Evolutionary conservation across 345 rosid genomes (phyloP).

Genomic region (Excoecaria agallocha): DNA sequence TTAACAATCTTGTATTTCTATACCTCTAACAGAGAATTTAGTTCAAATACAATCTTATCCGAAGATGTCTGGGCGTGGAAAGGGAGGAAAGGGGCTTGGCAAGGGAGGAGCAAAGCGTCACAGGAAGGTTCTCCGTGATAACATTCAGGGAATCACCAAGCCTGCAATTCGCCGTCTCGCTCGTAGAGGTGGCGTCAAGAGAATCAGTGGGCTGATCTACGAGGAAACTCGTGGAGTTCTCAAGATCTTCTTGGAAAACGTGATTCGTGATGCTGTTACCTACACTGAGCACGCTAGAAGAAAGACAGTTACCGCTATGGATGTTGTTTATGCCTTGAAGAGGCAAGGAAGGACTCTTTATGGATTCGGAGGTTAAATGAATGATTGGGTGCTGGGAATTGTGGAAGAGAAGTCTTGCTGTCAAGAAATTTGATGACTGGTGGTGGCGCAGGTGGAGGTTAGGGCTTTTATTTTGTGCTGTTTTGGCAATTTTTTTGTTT

Average conservation of each 20-base stretch:
- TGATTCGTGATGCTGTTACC: conserved; percentile 41
- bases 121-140: conserved; percentile 40
- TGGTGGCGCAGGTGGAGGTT: not conserved
- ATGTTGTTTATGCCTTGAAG: conserved; percentile 43
- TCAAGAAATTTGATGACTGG: conserved; percentile 22
- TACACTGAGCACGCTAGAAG: conserved; percentile 45
- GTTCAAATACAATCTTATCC: no score
- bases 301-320: conserved; percentile 49
- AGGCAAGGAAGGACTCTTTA: conserved; percentile 43
- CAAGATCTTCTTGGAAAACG: conserved; percentile 42
- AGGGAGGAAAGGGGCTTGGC: conserved; percentile 44
- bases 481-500: no score
- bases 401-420: conserved; percentile 32
- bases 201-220: conserved; percentile 42
- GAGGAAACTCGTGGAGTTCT: conserved; percentile 43
- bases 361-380: not conserved
- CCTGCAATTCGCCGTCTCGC: conserved; percentile 42
- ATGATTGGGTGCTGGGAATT: no score
- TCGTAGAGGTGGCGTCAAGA: conserved; percentile 41
- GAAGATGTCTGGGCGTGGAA: conserved; percentile 42
- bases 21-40: not conserved
- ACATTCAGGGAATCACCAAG: conserved; percentile 43
- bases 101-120: conserved; percentile 48
- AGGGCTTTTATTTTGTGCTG: not conserved
- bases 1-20: no score